Evolutionary conservation across 805 yeast species (phyloP).

Genomic region (Yueomyces sp.): DNA sequence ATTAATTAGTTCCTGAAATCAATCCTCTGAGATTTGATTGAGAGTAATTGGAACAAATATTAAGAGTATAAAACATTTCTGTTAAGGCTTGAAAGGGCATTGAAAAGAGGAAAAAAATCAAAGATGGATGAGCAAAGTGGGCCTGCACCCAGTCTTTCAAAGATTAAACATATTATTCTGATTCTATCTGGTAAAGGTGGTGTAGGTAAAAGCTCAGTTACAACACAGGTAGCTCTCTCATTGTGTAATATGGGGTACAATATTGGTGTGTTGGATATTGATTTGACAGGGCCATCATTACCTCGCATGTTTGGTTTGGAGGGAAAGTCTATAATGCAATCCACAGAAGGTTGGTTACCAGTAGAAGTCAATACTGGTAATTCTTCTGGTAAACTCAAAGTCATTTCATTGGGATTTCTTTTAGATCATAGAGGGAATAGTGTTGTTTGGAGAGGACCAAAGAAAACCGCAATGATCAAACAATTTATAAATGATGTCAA

Average conservation of each 20-base stretch:
- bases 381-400: constrained; percentile 33
- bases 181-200: constrained; percentile 94
- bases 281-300: constrained; percentile 89
- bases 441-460: constrained; percentile 98
- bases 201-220: constrained; percentile 92
- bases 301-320: constrained; percentile 96
- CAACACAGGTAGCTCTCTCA: constrained; percentile 85
- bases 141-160: constrained; percentile 25
- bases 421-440: constrained; percentile 74
- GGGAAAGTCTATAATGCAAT: constrained; percentile 62
- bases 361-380: constrained; percentile 34
- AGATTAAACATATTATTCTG: constrained; percentile 64
- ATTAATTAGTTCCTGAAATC: too few relatives aligned
- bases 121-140: constrained; percentile 5
- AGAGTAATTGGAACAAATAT: too few relatives aligned
- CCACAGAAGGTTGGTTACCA: constrained; percentile 84
- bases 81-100: too few relatives aligned
- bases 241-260: constrained; percentile 54
- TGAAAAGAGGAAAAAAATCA: neutral
- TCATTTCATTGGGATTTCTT: constrained; percentile 84
- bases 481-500: constrained; percentile 84
- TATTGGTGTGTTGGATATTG: constrained; percentile 94
- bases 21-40: neutral
- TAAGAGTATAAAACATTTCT: too few relatives aligned
- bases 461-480: constrained; percentile 93